These are phyloP conservation scores for Torulaspora quercuum DNA, from an alignment of 805 yeast genomes.

Conservation along the genomic window DNA sequence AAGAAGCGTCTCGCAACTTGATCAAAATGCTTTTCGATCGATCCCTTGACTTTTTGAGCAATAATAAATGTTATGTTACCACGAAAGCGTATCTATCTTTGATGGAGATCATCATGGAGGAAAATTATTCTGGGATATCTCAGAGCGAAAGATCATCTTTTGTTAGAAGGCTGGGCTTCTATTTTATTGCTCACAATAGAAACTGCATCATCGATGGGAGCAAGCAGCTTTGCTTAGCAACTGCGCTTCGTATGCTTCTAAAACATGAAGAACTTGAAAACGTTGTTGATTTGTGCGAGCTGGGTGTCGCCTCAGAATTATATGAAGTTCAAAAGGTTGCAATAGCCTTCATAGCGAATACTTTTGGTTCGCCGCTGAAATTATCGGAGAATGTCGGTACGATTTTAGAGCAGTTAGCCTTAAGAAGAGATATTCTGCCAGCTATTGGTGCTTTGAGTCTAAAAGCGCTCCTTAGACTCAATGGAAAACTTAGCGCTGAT, in stretches of 20 bases:
- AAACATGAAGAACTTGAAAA: slow-evolving; percentile 19
- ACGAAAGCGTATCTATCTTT: slow-evolving; percentile 37
- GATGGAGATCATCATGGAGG: slow-evolving; percentile 17
- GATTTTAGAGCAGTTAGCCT: slow-evolving; percentile 27
- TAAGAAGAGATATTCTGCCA: slow-evolving; percentile 38
- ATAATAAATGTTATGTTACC: slow-evolving; percentile 32
- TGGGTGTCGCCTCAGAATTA: slow-evolving; percentile 39
- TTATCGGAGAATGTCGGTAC: slow-evolving; percentile 11
- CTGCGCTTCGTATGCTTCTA: slow-evolving; percentile 35
- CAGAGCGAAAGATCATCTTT: slow-evolving; percentile 2
- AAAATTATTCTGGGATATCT: slow-evolving; percentile 1
- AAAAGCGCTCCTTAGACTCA: slow-evolving; percentile 31
- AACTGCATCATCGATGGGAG: slow-evolving; percentile 44
- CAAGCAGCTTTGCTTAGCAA: slow-evolving; percentile 45
- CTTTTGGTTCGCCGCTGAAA: slow-evolving; percentile 1
- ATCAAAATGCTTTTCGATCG: slow-evolving; percentile 4
- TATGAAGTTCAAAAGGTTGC: slow-evolving; percentile 48
- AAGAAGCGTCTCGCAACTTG: slow-evolving; percentile 1
- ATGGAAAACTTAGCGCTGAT: slow-evolving; percentile 23
- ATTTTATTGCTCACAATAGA: slow-evolving; percentile 37
- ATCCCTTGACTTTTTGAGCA: slow-evolving; percentile 6
- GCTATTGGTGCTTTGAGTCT: slow-evolving; percentile 45
- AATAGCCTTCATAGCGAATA: slow-evolving; percentile 33
- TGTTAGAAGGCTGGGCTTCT: slow-evolving; percentile 32
- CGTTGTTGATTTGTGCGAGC: slow-evolving; percentile 30